Conservation (phyloP, 495 filamentous ascomycete genomes). For the Penicillium ochrochloron region DNA sequence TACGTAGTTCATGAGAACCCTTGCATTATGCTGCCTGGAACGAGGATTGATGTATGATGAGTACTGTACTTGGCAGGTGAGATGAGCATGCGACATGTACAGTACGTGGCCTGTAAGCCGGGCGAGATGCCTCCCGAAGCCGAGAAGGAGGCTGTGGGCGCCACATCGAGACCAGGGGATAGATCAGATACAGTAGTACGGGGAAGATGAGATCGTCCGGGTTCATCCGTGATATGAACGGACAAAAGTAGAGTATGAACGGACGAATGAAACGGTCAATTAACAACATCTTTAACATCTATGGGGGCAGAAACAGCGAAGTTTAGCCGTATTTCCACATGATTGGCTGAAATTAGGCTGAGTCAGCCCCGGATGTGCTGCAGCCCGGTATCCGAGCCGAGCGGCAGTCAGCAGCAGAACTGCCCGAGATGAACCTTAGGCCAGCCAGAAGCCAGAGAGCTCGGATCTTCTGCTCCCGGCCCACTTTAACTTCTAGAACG, state of each 20-base stretch:
- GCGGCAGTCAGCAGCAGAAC: neutral
- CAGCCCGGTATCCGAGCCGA: constrained; percentile 11
- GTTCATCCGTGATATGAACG: neutral
- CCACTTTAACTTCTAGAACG: constrained; percentile 15
- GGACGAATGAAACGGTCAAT: constrained; percentile 1
- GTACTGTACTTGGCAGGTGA: neutral
- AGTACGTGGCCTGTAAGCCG: neutral
- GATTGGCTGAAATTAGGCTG: neutral
- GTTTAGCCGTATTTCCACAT: neutral
- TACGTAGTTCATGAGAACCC: neutral
- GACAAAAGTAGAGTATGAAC: neutral
- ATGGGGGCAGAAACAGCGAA: neutral
- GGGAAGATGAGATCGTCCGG: neutral
- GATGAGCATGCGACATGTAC: neutral
- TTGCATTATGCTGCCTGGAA: neutral
- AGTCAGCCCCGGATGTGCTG: neutral
- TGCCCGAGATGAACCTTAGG: neutral
- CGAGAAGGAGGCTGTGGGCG: neutral
- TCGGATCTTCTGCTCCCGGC: constrained; percentile 14
- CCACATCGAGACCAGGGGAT: neutral
- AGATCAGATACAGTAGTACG: constrained; percentile 9
- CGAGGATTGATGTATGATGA: neutral
- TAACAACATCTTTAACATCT: neutral
- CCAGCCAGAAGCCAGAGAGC: neutral
- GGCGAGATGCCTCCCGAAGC: neutral